Base-by-base conservation (phyloP, 2,329 filamentous ascomycete genomes). In the Tolypocladium tropicale region DNA sequence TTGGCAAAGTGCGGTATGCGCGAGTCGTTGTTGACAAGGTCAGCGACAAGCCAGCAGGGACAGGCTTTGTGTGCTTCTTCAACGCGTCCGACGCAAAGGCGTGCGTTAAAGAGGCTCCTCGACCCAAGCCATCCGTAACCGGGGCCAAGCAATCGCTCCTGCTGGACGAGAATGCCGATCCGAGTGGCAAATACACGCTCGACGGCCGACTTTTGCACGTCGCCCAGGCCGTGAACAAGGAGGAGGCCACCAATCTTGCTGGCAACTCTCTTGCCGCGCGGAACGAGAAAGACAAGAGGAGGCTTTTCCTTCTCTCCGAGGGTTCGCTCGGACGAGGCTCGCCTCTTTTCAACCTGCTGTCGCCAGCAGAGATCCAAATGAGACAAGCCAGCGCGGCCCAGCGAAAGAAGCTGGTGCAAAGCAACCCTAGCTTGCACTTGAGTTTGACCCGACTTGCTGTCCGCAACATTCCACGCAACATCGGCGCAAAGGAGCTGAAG, bases 51-150 rank as follows among this genome's bases (percentile, higher is more conserved):
- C 90, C 94, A 2, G 90, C 89, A 52, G 94, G 94, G 30, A 97
- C 93, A 34, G 94, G 88, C 4, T 99, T 99, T 66, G 93, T 97
- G 33, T 95, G 90, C 74, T 99, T 99, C 74, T 86, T 86, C 72
- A 85, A 87, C 53, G 74, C 78, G 39, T 82, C 87, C 23, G 90
- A 96, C 66, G 89, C 86, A 61, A 84, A 86, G 67, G 71, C 78
- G 23, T 97, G 94, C 68, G 76, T 96, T 59, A 86, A 84, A 61
- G 79, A 77, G 16, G 89, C 91, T 2, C 94, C 94, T 0, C 82
- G 80, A 30, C 71, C 76, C 33, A 73, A 78, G 57, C 72, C 77
- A 23, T 64, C 73, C 1, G 61, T 72, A 11, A 67, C 76, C n/a
- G 72, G 76, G 18, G 73, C 82, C 59, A 88, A 89, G 64, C 86